Percentiles rank a stretch among this genome's conserved stretches.
Evolutionary conservation across 306 rosid species (phyloP).

Genomic region (Gillenia trifoliata): DNA sequence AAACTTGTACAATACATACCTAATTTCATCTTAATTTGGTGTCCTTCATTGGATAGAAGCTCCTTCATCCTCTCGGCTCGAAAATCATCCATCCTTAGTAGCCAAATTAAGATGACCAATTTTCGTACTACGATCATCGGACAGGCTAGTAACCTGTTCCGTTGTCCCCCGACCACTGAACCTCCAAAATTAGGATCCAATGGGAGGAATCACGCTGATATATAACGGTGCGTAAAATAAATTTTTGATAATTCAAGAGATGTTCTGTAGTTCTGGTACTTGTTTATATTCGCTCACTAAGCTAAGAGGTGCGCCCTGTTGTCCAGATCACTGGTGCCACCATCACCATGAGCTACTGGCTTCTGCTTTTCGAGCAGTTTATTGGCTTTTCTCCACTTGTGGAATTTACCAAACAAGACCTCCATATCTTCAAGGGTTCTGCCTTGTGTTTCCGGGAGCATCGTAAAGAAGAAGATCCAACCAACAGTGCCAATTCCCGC

Average conservation of each 20-base stretch:
- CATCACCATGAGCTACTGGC: background rate
- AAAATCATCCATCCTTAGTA: background rate
- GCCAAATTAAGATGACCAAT: background rate
- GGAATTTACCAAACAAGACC: constrained; percentile 46
- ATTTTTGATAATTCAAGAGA: background rate
- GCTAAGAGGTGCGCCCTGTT: background rate
- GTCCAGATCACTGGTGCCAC: background rate
- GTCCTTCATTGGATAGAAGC: background rate
- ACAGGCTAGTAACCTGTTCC: background rate
- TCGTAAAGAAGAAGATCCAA: constrained; percentile 42
- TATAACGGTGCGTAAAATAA: background rate
- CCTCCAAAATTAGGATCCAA: background rate
- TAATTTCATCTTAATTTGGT: background rate
- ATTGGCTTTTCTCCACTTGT: background rate
- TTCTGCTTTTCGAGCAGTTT: background rate
- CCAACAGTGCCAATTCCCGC: constrained; percentile 23
- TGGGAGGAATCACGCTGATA: background rate
- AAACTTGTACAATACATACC: background rate
- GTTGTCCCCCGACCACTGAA: background rate
- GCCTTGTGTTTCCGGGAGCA: constrained; percentile 62
- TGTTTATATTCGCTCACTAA: background rate
- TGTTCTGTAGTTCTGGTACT: background rate
- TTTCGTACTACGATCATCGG: background rate
- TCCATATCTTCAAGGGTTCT: constrained; percentile 62
- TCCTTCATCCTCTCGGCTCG: background rate